phyloP scores from a whole-genome alignment of 1,284 basidiomycete genomes.

The Ganoderma multipileum region DNA sequence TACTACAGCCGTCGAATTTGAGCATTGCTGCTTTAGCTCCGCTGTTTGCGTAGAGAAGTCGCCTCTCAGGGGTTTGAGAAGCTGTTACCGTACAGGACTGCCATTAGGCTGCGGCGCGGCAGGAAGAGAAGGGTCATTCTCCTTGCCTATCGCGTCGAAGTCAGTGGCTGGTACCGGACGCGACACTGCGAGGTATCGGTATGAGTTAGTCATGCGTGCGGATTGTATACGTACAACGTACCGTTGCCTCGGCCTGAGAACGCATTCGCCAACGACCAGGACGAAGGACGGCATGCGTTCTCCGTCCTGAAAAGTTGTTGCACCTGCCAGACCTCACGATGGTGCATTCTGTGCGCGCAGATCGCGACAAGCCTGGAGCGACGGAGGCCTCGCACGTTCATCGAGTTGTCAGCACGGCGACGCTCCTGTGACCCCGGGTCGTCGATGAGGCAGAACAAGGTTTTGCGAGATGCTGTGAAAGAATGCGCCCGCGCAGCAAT shows the following conservation, averaged over 20 bases:
- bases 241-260: background rate
- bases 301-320: background rate
- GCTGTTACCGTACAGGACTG: background rate
- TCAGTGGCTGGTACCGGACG: background rate
- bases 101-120: background rate
- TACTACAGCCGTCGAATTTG: background rate
- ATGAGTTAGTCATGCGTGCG: background rate
- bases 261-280: no score
- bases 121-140: background rate
- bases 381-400: slow-evolving; percentile 10
- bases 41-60: background rate
- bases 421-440: slow-evolving; percentile 4
- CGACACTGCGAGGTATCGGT: background rate
- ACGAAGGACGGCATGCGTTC: background rate
- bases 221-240: background rate
- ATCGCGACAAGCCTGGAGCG: slow-evolving; percentile 5
- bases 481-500: slow-evolving; percentile 1
- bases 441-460: background rate
- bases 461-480: slow-evolving; percentile 3
- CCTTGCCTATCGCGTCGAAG: background rate
- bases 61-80: background rate
- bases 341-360: background rate
- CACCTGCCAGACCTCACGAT: background rate
- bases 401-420: slow-evolving; percentile 4
- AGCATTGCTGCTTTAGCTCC: background rate